Percentiles rank a stretch among this genome's conserved stretches.
These are phyloP conservation scores for Glycine tomentella DNA, from an alignment of 306 rosid species.

Conservation along the genomic window DNA sequence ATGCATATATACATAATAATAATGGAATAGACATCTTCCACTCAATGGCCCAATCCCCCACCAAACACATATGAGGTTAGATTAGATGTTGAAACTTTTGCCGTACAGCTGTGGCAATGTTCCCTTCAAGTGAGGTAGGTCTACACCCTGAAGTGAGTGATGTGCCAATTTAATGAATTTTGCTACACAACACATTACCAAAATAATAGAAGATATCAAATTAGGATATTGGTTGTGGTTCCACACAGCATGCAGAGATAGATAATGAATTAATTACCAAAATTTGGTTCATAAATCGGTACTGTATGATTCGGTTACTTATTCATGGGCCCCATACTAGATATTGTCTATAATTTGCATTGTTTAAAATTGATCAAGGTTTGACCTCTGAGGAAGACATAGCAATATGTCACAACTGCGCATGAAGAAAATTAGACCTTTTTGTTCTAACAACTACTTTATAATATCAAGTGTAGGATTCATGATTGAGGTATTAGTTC, in stretches of 20 bases:
- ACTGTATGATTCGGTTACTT: constrained; percentile 20
- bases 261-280: constrained; percentile 13
- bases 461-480: neutral
- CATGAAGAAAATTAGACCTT: constrained; percentile 44
- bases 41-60: constrained; percentile 28
- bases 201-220: constrained; percentile 21
- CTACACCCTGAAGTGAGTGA: neutral
- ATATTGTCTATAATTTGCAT: constrained; percentile 51
- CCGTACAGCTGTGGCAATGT: constrained; percentile 47
- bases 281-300: constrained; percentile 32
- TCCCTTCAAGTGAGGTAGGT: constrained; percentile 43
- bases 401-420: constrained; percentile 39
- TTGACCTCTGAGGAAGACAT: constrained; percentile 55
- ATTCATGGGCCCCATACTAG: constrained; percentile 51
- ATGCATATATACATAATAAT: constrained; percentile 6
- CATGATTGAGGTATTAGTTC: constrained; percentile 47
- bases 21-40: constrained; percentile 19
- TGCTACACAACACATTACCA: neutral
- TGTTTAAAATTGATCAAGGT: constrained; percentile 50
- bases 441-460: constrained; percentile 46
- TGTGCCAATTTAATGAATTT: constrained; percentile 34
- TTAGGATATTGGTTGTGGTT: neutral
- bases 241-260: no score
- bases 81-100: constrained; percentile 50
- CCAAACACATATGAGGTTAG: constrained; percentile 33